Evolutionary conservation across 306 rosid genomes (phyloP).

Genomic region (Quercus dentata): DNA sequence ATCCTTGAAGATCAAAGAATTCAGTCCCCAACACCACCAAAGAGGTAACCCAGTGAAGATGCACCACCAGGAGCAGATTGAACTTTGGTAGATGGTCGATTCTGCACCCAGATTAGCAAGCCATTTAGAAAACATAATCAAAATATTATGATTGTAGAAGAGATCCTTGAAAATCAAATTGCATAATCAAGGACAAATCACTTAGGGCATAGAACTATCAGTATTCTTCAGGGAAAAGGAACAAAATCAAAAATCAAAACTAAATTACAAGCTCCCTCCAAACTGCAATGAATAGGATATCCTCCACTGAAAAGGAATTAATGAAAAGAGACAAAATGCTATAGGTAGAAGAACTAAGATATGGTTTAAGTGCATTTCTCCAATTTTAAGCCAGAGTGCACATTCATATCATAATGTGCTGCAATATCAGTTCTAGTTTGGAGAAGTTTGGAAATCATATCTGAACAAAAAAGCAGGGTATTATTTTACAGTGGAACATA

Average conservation of each 20-base stretch:
- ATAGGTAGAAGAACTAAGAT: neutral
- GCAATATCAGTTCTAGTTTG: neutral
- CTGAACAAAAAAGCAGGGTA: neutral
- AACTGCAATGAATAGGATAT: neutral
- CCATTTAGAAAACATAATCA: neutral
- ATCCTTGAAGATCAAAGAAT: neutral
- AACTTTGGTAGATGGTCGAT: conserved; percentile 84
- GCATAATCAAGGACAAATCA: neutral
- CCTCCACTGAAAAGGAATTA: neutral
- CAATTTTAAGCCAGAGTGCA: neutral
- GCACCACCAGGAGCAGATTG: conserved; percentile 82
- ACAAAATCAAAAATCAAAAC: neutral
- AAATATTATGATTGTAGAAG: neutral
- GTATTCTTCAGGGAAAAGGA: neutral
- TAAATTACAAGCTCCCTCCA: neutral
- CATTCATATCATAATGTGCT: too few relatives aligned
- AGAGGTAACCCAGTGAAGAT: conserved; percentile 73
- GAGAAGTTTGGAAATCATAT: neutral
- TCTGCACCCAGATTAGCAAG: conserved; percentile 33
- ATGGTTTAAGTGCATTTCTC: neutral
- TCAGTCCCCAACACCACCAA: conserved; percentile 56
- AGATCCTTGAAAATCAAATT: neutral
- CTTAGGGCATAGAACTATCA: neutral
- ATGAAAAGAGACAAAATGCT: neutral
- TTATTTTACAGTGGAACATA: too few relatives aligned